phyloP scores from a whole-genome alignment of 176 grass and related monocot species.

The Bromus sterilis region DNA sequence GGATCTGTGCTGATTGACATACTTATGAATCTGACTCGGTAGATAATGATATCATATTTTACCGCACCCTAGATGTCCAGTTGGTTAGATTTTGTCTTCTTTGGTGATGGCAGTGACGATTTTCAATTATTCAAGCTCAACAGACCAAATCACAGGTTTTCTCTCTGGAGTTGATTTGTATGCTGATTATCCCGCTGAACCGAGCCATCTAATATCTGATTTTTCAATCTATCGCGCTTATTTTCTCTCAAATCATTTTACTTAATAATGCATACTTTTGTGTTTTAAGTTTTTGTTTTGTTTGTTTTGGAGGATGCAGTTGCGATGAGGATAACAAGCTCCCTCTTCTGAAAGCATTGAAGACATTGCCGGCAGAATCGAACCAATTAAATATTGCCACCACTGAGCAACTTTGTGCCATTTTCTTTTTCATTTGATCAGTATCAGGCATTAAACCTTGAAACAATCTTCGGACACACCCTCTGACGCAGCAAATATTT shows the following conservation, averaged over 20 bases:
- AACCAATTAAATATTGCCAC: constrained; percentile 64
- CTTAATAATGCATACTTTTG: too few relatives aligned
- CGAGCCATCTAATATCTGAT: too few relatives aligned
- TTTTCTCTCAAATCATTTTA: too few relatives aligned
- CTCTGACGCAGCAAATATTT: too few relatives aligned
- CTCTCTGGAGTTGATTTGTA: constrained; percentile 53
- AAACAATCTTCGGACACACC: too few relatives aligned
- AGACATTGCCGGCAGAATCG: constrained; percentile 88
- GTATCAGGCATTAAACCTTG: too few relatives aligned
- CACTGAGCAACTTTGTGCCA: constrained; percentile 43
- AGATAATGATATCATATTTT: background rate
- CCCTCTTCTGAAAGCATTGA: constrained; percentile 92
- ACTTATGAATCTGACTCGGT: background rate
- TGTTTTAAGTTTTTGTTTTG: too few relatives aligned
- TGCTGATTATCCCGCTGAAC: constrained; percentile 77
- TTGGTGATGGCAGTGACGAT: too few relatives aligned
- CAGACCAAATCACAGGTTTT: constrained; percentile 87
- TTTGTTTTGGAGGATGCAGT: background rate
- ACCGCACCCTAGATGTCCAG: background rate
- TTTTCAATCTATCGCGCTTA: background rate
- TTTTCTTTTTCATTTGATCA: background rate
- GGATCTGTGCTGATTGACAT: background rate
- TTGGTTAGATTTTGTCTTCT: background rate
- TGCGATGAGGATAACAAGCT: constrained; percentile 88
- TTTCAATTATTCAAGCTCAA: constrained; percentile 86